These are phyloP conservation scores for Berkeleyomyces rouxiae DNA, from an alignment of 2,329 filamentous ascomycete species.

Conservation along the genomic window DNA sequence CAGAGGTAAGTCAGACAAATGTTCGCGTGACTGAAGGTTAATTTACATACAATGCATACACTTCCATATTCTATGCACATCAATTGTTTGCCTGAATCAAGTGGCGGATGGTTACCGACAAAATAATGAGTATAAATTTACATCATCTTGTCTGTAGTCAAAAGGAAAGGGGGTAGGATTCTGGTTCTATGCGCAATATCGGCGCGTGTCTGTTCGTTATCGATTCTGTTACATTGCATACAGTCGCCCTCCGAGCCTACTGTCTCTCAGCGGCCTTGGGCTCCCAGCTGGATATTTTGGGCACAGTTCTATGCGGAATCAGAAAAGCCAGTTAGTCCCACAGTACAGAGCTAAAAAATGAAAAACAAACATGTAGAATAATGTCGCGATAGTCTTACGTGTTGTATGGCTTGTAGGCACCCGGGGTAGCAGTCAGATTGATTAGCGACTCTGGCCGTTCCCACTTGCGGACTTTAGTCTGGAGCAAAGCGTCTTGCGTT, in stretches of 20 bases:
- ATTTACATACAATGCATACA: background rate
- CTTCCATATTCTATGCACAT: too few relatives aligned
- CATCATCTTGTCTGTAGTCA: background rate
- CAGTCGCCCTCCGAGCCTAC: slow-evolving; percentile 5
- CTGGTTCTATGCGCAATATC: background rate
- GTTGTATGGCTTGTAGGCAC: slow-evolving; percentile 82
- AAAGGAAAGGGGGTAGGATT: background rate
- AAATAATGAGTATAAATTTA: too few relatives aligned
- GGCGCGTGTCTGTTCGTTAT: slow-evolving; percentile 6
- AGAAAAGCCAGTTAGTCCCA: background rate
- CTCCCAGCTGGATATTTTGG: slow-evolving; percentile 38
- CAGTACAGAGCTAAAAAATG: background rate
- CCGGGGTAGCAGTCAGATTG: slow-evolving; percentile 58
- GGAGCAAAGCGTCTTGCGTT: slow-evolving; percentile 54
- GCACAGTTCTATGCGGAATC: slow-evolving; percentile 27
- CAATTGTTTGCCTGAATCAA: too few relatives aligned
- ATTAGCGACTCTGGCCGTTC: slow-evolving; percentile 55
- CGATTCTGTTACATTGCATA: background rate
- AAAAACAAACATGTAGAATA: slow-evolving; percentile 17
- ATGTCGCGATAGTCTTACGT: slow-evolving; percentile 45
- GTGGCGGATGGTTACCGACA: too few relatives aligned
- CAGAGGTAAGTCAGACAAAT: background rate
- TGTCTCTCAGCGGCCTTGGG: slow-evolving; percentile 21
- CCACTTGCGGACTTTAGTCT: slow-evolving; percentile 53
- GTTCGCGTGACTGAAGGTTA: background rate